Evolutionary conservation across 495 filamentous ascomycete genomes (phyloP).

Genomic region (Glarea lozoyensis): DNA sequence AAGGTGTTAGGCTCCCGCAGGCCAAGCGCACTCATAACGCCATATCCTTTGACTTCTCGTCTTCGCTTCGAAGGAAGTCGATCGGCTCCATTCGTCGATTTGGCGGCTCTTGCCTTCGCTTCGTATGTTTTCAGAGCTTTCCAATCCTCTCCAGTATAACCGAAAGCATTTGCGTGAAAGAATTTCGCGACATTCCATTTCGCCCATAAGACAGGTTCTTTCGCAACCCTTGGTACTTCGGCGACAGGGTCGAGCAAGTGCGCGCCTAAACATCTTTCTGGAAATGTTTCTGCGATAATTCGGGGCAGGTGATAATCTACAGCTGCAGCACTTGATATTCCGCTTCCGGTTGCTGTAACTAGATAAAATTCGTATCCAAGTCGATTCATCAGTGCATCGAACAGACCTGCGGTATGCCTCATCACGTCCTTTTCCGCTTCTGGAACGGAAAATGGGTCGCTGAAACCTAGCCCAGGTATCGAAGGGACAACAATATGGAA

Average conservation of each 20-base stretch:
- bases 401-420: conserved; percentile 47
- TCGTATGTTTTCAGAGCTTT: conserved; percentile 2
- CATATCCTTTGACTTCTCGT: not conserved
- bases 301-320: conserved; percentile 50
- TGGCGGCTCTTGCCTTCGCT: not conserved
- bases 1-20: conserved; percentile 37
- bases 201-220: conserved; percentile 29
- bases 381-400: conserved; percentile 55
- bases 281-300: conserved; percentile 41
- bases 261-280: conserved; percentile 45
- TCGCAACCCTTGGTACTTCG: conserved; percentile 22
- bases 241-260: conserved; percentile 49
- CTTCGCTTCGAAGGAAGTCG: conserved; percentile 1
- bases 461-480: conserved; percentile 67
- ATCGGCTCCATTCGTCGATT: not conserved
- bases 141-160: conserved; percentile 32
- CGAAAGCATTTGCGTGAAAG: conserved; percentile 28
- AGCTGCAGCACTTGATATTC: conserved; percentile 26
- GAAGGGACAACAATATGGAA: conserved; percentile 62
- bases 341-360: conserved; percentile 30
- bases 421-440: conserved; percentile 9
- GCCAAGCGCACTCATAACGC: conserved; percentile 14
- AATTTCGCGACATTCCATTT: conserved; percentile 34
- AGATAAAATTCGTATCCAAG: conserved; percentile 61
- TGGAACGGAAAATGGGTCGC: conserved; percentile 44